Evolutionary conservation across 148 eudicot species (phyloP).

Genomic region (Rhododendron henanense): DNA sequence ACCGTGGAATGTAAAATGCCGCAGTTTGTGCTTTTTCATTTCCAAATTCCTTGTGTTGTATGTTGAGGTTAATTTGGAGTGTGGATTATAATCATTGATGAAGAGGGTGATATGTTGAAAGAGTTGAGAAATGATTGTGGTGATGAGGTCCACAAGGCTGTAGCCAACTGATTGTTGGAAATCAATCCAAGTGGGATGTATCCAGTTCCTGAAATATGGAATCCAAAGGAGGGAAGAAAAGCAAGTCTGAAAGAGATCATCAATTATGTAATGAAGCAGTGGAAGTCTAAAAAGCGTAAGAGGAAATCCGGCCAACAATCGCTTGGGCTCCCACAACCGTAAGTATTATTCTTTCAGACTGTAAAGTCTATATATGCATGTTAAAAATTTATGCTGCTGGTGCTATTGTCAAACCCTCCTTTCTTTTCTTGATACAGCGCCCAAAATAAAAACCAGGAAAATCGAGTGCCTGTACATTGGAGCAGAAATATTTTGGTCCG

Average conservation of each 20-base stretch:
- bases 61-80: no score
- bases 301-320: slow-evolving; percentile 2
- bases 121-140: slow-evolving; percentile 33
- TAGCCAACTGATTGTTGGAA: slow-evolving; percentile 39
- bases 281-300: slow-evolving; percentile 36
- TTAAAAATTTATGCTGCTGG: no score
- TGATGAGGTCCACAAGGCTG: slow-evolving; percentile 27
- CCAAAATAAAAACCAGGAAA: no score
- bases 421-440: no score
- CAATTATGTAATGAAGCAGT: slow-evolving; percentile 28
- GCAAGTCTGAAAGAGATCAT: slow-evolving; percentile 49
- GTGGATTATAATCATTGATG: slow-evolving; percentile 18
- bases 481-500: no score
- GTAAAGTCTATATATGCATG: no score
- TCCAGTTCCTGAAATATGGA: slow-evolving; percentile 46
- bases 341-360: no score
- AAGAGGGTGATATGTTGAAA: slow-evolving; percentile 37
- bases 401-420: no score
- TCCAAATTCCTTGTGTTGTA: not conserved
- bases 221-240: slow-evolving; percentile 37
- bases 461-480: no score
- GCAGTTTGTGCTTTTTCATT: not conserved
- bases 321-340: no score
- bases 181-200: slow-evolving; percentile 56
- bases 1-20: not conserved